phyloP scores from a whole-genome alignment of 768 basidiomycete species.

The Suillus discolor region DNA sequence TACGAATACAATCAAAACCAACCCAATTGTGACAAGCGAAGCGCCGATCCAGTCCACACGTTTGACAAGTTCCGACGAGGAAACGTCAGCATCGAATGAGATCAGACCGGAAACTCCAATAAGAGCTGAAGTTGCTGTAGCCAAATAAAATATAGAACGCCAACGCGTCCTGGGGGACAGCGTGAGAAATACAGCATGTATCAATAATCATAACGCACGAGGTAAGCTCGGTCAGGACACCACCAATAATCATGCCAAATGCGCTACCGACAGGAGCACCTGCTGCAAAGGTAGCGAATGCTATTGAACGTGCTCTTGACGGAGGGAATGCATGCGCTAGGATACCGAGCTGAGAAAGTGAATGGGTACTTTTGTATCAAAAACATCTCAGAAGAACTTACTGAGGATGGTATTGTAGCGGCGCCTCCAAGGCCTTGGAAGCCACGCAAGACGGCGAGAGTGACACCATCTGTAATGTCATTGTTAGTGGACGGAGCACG shows the following conservation, averaged over 20 bases:
- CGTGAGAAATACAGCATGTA: conserved; percentile 2
- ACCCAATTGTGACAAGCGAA: conserved; percentile 59
- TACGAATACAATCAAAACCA: conserved; percentile 73
- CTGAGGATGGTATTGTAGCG: conserved; percentile 72
- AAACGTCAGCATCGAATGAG: conserved; percentile 59
- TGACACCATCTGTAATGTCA: conserved; percentile 51
- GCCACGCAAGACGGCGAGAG: conserved; percentile 73
- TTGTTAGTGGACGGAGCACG: neutral
- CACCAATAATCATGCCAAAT: conserved; percentile 69
- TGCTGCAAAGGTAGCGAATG: conserved; percentile 82
- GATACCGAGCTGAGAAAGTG: conserved; percentile 64
- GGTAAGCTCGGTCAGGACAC: conserved; percentile 62
- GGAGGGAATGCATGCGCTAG: conserved; percentile 78
- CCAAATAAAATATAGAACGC: conserved; percentile 67
- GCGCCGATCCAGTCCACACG: conserved; percentile 84
- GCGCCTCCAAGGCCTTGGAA: conserved; percentile 82
- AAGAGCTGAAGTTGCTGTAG: conserved; percentile 55
- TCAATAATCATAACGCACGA: conserved; percentile 25
- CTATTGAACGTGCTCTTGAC: conserved; percentile 65
- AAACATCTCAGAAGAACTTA: conserved; percentile 31
- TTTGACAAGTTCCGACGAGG: conserved; percentile 40
- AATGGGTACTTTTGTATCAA: conserved; percentile 7
- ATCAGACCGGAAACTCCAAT: conserved; percentile 54
- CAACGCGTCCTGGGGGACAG: conserved; percentile 45
- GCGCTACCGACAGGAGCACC: conserved; percentile 84